Base-by-base conservation (phyloP, 2,329 filamentous ascomycete species). In the Dothistroma pini region DNA sequence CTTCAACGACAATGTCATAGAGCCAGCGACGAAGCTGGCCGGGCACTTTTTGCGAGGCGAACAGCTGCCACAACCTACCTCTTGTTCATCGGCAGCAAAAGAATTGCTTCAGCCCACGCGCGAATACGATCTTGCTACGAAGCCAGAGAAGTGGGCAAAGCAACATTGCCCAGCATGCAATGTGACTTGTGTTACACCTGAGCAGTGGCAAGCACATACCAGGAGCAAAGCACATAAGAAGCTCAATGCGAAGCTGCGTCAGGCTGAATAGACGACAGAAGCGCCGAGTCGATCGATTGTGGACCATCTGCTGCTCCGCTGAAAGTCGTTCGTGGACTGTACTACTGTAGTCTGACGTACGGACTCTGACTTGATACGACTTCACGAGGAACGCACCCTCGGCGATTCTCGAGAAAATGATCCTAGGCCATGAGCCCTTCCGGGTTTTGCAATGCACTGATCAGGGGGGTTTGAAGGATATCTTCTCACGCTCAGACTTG, bases 121-220 rank as follows among this genome's bases (percentile, higher is more conserved):
- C 50, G 77, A 78, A 6, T 79, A 81, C 50, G 77, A 80, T 65
- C 57, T 79, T 22, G 67, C 75, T 14, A 70, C 79, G 55, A 70
- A 76, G 34, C 72, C 75, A 8, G 79, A 81, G 60, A 70, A 78
- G 1, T 83, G 80, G 74, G 71, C 78, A 29, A 79, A 80, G 63
- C 80, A 83, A 66, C 83, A 81, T 19, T 99, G 95, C 70, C 86
- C 91, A 2, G 66, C 86, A 0, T 99, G 95, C 71, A 78, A 79
- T 16, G 83, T 80, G 54, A 82, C 80, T 1, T 77, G 83, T 60
- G 79, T 83, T 38, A 83, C 80, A 0, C 79, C 83, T 60, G 79
- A 81, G 31, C 82, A 87, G 63, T 88, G 85, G 84, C 72, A 76
- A 21, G 71, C 79, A 38, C 86, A 88, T 71, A 70, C 84, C 11